Evolutionary conservation across 108 stramenopile species (phyloP), one percentile per base, ranked within the genome.

Genomic region (Skeletonema menzelii): DNA sequence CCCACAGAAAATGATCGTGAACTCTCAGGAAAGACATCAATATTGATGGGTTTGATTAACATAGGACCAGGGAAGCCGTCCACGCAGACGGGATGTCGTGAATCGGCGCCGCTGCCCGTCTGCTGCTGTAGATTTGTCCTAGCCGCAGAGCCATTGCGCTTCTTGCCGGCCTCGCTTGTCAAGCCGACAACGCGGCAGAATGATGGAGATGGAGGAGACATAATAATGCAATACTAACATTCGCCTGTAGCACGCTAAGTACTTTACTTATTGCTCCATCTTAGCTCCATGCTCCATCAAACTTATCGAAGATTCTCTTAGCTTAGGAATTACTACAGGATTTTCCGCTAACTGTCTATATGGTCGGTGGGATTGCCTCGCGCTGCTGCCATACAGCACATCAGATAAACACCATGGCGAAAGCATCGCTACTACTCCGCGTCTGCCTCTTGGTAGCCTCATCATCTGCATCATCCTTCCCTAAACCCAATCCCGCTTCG

Each of bases 161-260:
- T 47, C 42, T 56, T 61, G 53, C 60, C 37, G 19, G 17, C 19
- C 38, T 61, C 60, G 60, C 60, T 61, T 47, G 60, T 42, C 60
- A 61, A 20, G 32, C 60, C 60, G 60, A 47, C 60, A 42, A 61
- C 53, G 17, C 60, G 60, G 7, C 60, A 61, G 49, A 53, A 22
- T 24, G 49, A 53, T 22, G 49, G 24, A 53, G n/a, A n/a, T n/a
- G n/a, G n/a, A n/a, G n/a, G n/a, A n/a, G n/a, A n/a, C n/a, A n/a
- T n/a, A n/a, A n/a, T n/a, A n/a, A n/a, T n/a, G n/a, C n/a, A n/a
- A n/a, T n/a, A n/a, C n/a, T n/a, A n/a, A n/a, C n/a, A n/a, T n/a
- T n/a, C n/a, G n/a, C n/a, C n/a, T n/a, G n/a, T n/a, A n/a, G 49
- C 8, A 10, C 22, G 4, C 20, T n/a, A n/a, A n/a, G n/a, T n/a